Percentiles rank a stretch among this genome's conserved stretches.
Evolutionary conservation across 768 basidiomycete species (phyloP).

Genomic region (Tubosaeta sp.): DNA sequence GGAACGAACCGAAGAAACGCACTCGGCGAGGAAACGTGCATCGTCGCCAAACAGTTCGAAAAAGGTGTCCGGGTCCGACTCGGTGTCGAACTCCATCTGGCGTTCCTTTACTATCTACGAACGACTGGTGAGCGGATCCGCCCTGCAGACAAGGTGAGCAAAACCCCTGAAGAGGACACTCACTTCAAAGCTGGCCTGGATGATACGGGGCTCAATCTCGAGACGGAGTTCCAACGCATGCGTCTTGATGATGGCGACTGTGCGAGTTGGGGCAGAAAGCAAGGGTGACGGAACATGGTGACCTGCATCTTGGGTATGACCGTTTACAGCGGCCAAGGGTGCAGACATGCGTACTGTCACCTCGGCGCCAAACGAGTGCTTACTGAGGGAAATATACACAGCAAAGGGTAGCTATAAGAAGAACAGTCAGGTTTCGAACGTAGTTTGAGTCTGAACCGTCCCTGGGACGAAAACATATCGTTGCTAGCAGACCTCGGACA

Average conservation of each 20-base stretch:
- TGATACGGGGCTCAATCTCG: constrained; percentile 75
- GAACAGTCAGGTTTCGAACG: not conserved
- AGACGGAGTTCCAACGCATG: constrained; percentile 71
- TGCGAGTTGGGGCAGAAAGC: constrained; percentile 40
- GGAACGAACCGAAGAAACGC: constrained; percentile 31
- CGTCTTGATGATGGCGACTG: constrained; percentile 80
- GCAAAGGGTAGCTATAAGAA: constrained; percentile 17
- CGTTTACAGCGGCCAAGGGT: constrained; percentile 11
- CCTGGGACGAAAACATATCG: not conserved
- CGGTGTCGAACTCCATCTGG: constrained; percentile 85
- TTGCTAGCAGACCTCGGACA: constrained; percentile 18
- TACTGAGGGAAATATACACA: constrained; percentile 17
- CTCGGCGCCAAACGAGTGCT: constrained; percentile 5
- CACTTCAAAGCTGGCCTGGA: constrained; percentile 81
- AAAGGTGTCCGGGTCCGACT: constrained; percentile 74
- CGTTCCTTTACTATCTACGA: constrained; percentile 78
- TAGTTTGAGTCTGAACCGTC: constrained; percentile 3
- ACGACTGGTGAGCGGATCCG: constrained; percentile 12
- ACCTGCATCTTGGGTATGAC: constrained; percentile 4
- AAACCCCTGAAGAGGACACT: constrained; percentile 16
- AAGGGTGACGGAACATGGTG: constrained; percentile 5
- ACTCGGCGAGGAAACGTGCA: constrained; percentile 71
- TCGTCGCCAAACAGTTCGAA: constrained; percentile 81
- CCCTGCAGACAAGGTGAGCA: not conserved
- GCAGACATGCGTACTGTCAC: constrained; percentile 18